Evolutionary conservation across 192 early-diverging fungal species (phyloP).

Genomic region (Coemansia sp.): DNA sequence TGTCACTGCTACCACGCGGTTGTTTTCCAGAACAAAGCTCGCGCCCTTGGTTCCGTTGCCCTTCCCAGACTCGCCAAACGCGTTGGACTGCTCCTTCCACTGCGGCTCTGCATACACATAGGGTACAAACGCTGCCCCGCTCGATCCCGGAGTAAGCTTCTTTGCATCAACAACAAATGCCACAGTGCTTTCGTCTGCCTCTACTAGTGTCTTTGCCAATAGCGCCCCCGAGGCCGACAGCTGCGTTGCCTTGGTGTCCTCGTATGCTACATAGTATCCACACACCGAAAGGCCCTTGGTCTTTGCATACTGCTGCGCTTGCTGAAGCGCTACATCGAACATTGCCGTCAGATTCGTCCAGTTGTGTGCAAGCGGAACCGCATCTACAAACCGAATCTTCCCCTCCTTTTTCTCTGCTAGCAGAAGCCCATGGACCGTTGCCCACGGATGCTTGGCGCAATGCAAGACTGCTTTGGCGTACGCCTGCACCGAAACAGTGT

Average conservation of each 20-base stretch:
- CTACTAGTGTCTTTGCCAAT: slow-evolving; percentile 34
- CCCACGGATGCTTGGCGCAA: slow-evolving; percentile 77
- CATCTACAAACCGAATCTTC: slow-evolving; percentile 59
- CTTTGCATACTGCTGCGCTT: slow-evolving; percentile 57
- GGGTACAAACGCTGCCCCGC: slow-evolving; percentile 25
- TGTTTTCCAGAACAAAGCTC: slow-evolving; percentile 48
- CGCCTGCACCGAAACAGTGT: slow-evolving; percentile 58
- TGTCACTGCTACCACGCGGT: slow-evolving; percentile 35
- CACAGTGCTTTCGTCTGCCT: slow-evolving; percentile 18
- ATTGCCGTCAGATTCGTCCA: slow-evolving; percentile 78
- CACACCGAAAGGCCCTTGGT: slow-evolving; percentile 28
- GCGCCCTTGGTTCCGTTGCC: slow-evolving; percentile 10
- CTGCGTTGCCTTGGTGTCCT: slow-evolving; percentile 32
- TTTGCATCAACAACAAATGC: slow-evolving; percentile 50
- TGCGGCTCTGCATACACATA: slow-evolving; percentile 31
- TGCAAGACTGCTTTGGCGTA: slow-evolving; percentile 80
- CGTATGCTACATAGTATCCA: slow-evolving; percentile 53
- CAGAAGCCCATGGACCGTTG: slow-evolving; percentile 78
- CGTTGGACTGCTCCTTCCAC: slow-evolving; percentile 44
- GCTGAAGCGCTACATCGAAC: slow-evolving; percentile 82
- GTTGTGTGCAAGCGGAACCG: slow-evolving; percentile 82
- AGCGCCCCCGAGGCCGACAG: slow-evolving; percentile 40
- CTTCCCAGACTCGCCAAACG: slow-evolving; percentile 23
- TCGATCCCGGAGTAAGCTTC: slow-evolving; percentile 28
- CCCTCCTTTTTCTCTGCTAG: slow-evolving; percentile 50